Evolutionary conservation across 2,329 filamentous ascomycete species (phyloP), one percentile per base, ranked within the genome.

Genomic region (Pseudovirgaria hyperparasitica): DNA sequence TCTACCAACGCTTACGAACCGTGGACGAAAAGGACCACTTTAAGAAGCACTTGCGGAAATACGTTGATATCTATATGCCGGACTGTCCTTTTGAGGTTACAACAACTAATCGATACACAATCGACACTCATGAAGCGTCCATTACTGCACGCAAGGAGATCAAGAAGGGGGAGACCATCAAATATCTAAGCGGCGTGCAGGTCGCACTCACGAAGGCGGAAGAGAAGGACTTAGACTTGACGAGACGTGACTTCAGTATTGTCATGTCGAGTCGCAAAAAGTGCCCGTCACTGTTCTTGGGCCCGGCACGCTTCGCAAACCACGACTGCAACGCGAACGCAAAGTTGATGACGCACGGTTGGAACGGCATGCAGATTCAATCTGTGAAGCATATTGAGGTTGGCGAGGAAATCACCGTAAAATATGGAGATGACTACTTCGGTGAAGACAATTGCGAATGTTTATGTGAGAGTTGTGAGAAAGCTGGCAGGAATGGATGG

Each of bases 301-400:
- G 90, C 0, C 92, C 90, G 6, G 90, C 90, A 18, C 76, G 90
- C 26, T 96, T 98, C 52, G 85, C 90, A 15, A 98, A 98, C 48
- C 90, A 98, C 55, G 90, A 98, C 53, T 98, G 90, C 57, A 70
- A 80, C 40, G 84, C 90, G 17, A 98, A 96, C 58, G 86, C 86
- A 6, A 72, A 76, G 46, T 68, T 98, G 23, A 77, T 82, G 41
- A 94, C 84, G 19, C 79, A 74, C 19, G 82, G 85, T 23, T 72
- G 77, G 30, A 76, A 86, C 31, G 84, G 84, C 19, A 94, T 98
- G 60, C 81, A 92, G 46, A 86, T 98, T 30, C 72, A 92, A 26
- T 84, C 90, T 3, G 72, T 75, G 18, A 73, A 76, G 38, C 69
- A 86, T 32, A 96, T 98, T 34, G 70, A 78, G 8, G 63, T 79